Evolutionary conservation across 306 rosid species (phyloP).

Genomic region (Dryas octopetala): DNA sequence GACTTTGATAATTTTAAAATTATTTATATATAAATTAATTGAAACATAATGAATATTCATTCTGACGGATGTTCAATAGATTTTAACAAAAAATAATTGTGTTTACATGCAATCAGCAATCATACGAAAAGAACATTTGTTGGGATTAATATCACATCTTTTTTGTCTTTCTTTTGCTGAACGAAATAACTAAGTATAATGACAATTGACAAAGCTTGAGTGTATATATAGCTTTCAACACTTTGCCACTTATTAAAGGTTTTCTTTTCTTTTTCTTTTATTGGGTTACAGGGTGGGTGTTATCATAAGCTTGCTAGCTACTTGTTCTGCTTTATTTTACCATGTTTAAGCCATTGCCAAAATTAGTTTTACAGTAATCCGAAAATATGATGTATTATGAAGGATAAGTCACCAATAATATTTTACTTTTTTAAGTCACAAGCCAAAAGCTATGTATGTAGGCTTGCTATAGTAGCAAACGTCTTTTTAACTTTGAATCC

Average conservation of each 20-base stretch:
- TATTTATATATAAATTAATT: neutral
- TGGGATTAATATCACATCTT: neutral
- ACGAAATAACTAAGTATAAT: neutral
- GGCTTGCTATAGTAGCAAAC: neutral
- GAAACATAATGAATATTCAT: no score
- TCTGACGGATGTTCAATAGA: no score
- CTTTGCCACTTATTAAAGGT: slow-evolving; percentile 1
- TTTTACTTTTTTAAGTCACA: slow-evolving; percentile 7
- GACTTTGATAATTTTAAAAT: neutral
- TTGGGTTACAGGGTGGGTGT: neutral
- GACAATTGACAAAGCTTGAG: neutral
- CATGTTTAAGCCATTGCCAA: neutral
- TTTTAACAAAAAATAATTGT: no score
- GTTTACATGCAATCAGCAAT: no score
- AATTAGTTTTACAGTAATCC: neutral
- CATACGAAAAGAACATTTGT: no score
- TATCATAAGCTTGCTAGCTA: neutral
- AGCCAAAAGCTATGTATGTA: neutral
- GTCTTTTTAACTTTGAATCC: slow-evolving; percentile 13
- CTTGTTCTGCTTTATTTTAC: neutral
- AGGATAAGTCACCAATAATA: slow-evolving; percentile 5
- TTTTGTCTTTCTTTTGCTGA: neutral
- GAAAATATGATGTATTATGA: neutral
- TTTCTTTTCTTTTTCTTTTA: neutral
- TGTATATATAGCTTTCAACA: neutral